These are phyloP conservation scores for Aeminium ludgeri DNA, from an alignment of 495 filamentous ascomycete species.

Conservation along the genomic window DNA sequence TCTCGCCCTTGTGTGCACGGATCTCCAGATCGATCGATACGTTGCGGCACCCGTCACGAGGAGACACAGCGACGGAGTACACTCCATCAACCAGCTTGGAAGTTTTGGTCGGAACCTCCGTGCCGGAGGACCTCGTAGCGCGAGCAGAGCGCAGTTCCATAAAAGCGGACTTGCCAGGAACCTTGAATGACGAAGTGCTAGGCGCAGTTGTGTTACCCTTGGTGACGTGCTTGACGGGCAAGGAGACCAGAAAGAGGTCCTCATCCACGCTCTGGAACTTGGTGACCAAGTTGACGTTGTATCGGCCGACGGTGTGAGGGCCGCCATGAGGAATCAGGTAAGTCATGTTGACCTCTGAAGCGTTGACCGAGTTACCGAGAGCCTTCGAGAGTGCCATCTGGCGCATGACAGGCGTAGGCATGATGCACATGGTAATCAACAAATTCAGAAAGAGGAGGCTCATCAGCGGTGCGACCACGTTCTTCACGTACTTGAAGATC, in stretches of 20 bases:
- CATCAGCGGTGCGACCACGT: background rate
- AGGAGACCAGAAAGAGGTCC: constrained; percentile 7
- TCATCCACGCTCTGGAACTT: background rate
- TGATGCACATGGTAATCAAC: background rate
- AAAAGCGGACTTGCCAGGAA: background rate
- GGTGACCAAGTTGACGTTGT: constrained; percentile 1
- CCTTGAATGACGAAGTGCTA: background rate
- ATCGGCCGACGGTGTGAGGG: background rate
- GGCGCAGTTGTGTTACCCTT: background rate
- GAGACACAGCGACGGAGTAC: constrained; percentile 6
- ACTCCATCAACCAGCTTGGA: constrained; percentile 10
- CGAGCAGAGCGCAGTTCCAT: background rate
- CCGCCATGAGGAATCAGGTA: background rate
- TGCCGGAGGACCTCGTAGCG: background rate
- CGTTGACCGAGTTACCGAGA: background rate
- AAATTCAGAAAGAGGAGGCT: background rate
- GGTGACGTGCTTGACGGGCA: constrained; percentile 1
- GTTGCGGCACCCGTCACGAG: constrained; percentile 1
- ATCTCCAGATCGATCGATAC: constrained; percentile 1
- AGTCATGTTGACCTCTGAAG: background rate
- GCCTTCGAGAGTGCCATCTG: background rate
- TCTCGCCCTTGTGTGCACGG: background rate
- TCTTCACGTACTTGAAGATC: background rate
- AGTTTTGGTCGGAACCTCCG: background rate
- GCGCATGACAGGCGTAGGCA: background rate